Evolutionary conservation across 1,284 basidiomycete species (phyloP), one percentile per base, ranked within the genome.

Genomic region (Tilletia caries): DNA sequence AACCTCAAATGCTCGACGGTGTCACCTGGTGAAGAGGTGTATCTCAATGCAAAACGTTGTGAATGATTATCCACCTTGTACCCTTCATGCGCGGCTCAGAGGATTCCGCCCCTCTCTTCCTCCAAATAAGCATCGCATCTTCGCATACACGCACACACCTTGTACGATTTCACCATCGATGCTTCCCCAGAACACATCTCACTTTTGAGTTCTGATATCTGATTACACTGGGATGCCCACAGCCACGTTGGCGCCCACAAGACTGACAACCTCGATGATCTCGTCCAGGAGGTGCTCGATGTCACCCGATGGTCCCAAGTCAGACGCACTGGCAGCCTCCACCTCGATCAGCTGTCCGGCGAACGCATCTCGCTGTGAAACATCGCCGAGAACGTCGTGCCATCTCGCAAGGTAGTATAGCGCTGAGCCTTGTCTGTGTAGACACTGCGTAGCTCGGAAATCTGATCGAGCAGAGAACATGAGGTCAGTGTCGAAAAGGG

Each of bases 201-300:
- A n/a, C n/a, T n/a, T n/a, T n/a, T n/a, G n/a, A n/a, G n/a, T n/a
- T n/a, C n/a, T n/a, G n/a, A n/a, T n/a, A n/a, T n/a, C n/a, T n/a
- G 23, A 27, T 62, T 23, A 62, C 20, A 34, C 32, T n/a, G 58
- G 58, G n/a, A 62, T 62, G 18, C 58, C 58, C 33, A 62, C 29
- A 13, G 58, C 58, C 15, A 62, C 33, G 18, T 62, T 62, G 1
- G 58, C 58, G n/a, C 58, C 58, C 10, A 62, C 6, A 37, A 62
- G 58, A 23, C 33, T 34, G 32, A 62, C 58, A 3, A 62, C 58
- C 29, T 62, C 58, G 1, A 34, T 23, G n/a, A 62, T 23, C 13
- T 62, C 58, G 5, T 34, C 58, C 58, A 62, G n/a, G 6, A 62
- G 58, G 29, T 33, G 32, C 3, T 62, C 58, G 20, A n/a, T 3